phyloP scores from a whole-genome alignment of 495 filamentous ascomycete genomes.

The Cladorrhinum samala region DNA sequence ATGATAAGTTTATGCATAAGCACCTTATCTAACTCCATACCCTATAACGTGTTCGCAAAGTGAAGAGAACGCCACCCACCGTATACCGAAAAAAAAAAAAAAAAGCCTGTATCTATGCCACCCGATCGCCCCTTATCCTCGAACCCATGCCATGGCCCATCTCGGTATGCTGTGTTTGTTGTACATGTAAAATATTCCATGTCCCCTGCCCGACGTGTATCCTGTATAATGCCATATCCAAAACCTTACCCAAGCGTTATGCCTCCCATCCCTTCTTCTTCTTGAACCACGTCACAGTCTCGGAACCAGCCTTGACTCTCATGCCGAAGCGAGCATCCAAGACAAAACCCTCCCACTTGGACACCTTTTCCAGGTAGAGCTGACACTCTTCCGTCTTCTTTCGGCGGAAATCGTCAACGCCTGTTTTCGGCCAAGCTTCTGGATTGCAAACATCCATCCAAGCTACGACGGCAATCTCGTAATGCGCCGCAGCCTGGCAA shows the following conservation, averaged over 20 bases:
- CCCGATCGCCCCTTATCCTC: too few species aligned
- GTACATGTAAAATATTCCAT: neutral
- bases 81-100: too few species aligned
- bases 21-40: too few species aligned
- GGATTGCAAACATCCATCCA: slow-evolving; percentile 58
- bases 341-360: slow-evolving; percentile 78
- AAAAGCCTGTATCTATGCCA: too few species aligned
- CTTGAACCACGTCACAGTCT: slow-evolving; percentile 68
- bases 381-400: slow-evolving; percentile 60
- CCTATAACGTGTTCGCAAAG: too few species aligned
- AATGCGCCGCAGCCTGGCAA: slow-evolving; percentile 71
- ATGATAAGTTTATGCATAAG: too few species aligned
- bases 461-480: slow-evolving; percentile 77
- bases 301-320: slow-evolving; percentile 72
- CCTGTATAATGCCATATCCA: neutral
- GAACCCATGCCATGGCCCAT: too few species aligned
- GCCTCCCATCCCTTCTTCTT: slow-evolving; percentile 33
- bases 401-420: slow-evolving; percentile 35
- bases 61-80: too few species aligned
- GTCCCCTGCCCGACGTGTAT: neutral
- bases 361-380: slow-evolving; percentile 68
- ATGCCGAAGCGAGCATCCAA: slow-evolving; percentile 81
- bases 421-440: slow-evolving; percentile 17
- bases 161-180: too few species aligned
- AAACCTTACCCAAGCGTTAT: neutral